phyloP scores from a whole-genome alignment of 1,284 basidiomycete genomes.

The Rugiboletus extremiorientalis region DNA sequence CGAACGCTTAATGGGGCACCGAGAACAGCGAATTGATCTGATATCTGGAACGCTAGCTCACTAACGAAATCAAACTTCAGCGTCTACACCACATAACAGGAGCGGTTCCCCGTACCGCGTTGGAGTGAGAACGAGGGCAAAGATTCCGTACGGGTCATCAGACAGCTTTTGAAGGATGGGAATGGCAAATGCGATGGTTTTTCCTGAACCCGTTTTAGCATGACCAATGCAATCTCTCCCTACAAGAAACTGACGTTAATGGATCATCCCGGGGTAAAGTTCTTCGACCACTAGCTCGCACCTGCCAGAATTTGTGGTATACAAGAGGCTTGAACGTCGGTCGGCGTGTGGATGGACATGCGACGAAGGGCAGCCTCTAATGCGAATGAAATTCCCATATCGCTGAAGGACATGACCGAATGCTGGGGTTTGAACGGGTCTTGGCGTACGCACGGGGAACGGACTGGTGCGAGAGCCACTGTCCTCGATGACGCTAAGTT shows the following conservation, averaged over 20 bases:
- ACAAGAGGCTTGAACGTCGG: slow-evolving; percentile 88
- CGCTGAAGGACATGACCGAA: slow-evolving; percentile 49
- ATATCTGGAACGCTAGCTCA: slow-evolving; percentile 95
- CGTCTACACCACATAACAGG: background rate
- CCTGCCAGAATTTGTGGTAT: slow-evolving; percentile 86
- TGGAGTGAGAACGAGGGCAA: slow-evolving; percentile 90
- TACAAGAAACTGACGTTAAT: slow-evolving; percentile 17
- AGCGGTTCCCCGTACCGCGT: slow-evolving; percentile 64
- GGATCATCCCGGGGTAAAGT: background rate
- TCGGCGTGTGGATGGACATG: slow-evolving; percentile 88
- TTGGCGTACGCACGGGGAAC: background rate
- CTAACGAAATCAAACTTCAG: slow-evolving; percentile 41
- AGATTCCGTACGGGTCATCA: slow-evolving; percentile 91
- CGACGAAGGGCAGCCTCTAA: slow-evolving; percentile 71
- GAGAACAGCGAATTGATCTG: slow-evolving; percentile 93
- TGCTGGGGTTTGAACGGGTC: background rate
- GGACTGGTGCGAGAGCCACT: slow-evolving; percentile 9
- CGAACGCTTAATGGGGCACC: slow-evolving; percentile 80
- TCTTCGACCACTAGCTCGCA: slow-evolving; percentile 35
- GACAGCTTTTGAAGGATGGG: slow-evolving; percentile 92
- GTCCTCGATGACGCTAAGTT: slow-evolving; percentile 13
- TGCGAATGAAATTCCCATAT: slow-evolving; percentile 73
- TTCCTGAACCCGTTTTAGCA: slow-evolving; percentile 97
- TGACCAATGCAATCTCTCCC: slow-evolving; percentile 94
- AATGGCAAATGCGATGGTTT: slow-evolving; percentile 96